Base-by-base conservation (phyloP, 352 stramenopile species). In the Pythium scleroteichum region DNA sequence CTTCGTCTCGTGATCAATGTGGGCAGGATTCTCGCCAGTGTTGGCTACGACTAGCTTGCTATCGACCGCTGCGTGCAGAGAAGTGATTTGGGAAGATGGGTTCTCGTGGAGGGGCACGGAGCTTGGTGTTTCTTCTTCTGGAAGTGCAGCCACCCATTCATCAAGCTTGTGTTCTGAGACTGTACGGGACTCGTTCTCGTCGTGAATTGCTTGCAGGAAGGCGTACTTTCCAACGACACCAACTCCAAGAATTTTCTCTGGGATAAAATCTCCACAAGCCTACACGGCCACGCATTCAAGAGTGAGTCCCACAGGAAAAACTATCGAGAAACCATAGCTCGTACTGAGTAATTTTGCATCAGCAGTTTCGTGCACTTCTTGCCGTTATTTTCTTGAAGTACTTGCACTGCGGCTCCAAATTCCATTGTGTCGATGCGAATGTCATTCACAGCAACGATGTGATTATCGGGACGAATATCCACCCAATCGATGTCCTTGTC, bases 381-480 rank as follows among this genome's bases (percentile, higher is more conserved):
- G 32, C 85, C 85, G 45, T 95, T 95, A 66, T 95, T 93, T 41
- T 92, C 83, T 40, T 95, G 85, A 12, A 95, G 69, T 19, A 93
- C 79, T 39, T 73, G 82, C 20, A 95, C 82, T 3, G 85, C 83
- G 20, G 90, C 79, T 4, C 68, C 61, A 55, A 95, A 95, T 40
- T 90, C 81, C 80, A 93, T 90, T 29, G 77, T 77, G 53, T 92
- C 85, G 48, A 95, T 92, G 13, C 82, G 78, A 39, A 92, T 90
- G 58, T 95, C 85, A 55, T 95, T 95, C 17, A 95, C 85, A 10
- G 85, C 85, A 35, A 95, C 85, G 32, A 95, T 95, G 56, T 93
- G 84, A 56, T 95, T 95, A 47, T 95, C 81, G 14, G 85, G 75
- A 2, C 78, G 78, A 26, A 95, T 83, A 3, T 78, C 74, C 13